These are phyloP conservation scores for Acanthamoeba castellanii DNA, from an alignment of 208 protist species.

Conservation along the genomic window DNA sequence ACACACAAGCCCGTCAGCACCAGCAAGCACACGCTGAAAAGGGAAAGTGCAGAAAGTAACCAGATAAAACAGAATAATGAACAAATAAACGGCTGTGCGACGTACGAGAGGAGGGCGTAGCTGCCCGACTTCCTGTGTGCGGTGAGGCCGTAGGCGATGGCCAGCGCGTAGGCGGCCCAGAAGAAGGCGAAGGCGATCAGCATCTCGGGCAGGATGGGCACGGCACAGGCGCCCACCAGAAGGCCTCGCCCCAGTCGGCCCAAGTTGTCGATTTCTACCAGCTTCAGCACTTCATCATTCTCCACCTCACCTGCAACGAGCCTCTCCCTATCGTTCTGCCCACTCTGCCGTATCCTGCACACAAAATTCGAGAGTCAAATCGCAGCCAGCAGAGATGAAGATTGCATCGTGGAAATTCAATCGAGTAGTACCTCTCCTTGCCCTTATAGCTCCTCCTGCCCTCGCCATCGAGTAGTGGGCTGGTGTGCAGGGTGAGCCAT, in stretches of 20 bases:
- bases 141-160: not conserved
- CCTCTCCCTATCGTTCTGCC: not conserved
- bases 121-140: not conserved
- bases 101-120: not conserved
- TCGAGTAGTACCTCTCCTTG: not conserved
- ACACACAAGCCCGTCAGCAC: too few relatives aligned
- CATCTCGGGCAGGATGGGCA: slow-evolving; percentile 2
- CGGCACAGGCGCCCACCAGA: not conserved
- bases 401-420: not conserved
- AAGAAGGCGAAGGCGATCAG: slow-evolving; percentile 17
- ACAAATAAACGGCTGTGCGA: not conserved
- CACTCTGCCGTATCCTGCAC: not conserved
- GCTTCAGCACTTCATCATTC: not conserved
- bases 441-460: not conserved
- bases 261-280: not conserved
- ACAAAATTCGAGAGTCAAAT: not conserved
- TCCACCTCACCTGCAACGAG: not conserved
- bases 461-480: not conserved
- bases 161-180: not conserved
- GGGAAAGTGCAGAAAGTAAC: not conserved
- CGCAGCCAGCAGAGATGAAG: not conserved
- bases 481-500: not conserved
- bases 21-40: not conserved
- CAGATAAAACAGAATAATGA: not conserved
- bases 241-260: not conserved